Conservation (phyloP, 768 basidiomycete species). For the Mycena vulgaris region DNA sequence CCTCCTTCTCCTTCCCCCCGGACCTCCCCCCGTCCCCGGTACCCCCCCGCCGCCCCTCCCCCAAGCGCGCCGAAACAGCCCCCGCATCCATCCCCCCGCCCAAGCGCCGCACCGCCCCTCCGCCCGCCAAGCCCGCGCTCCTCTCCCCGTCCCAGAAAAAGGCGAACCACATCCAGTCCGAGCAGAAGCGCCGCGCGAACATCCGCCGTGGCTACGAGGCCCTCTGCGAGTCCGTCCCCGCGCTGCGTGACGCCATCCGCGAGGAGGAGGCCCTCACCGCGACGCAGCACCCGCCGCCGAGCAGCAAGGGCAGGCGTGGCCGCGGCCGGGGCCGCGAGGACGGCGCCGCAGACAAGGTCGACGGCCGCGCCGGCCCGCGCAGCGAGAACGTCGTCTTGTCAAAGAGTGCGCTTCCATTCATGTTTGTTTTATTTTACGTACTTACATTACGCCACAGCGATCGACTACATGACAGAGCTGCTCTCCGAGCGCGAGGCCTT, state of each 20-base stretch:
- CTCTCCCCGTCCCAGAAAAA: slow-evolving; percentile 91
- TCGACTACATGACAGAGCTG: slow-evolving; percentile 85
- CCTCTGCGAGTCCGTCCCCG: slow-evolving; percentile 87
- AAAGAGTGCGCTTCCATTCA: slow-evolving; percentile 75
- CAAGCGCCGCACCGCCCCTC: slow-evolving; percentile 32
- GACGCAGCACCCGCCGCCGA: slow-evolving; percentile 40
- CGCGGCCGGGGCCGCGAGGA: slow-evolving; percentile 57
- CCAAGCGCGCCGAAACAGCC: slow-evolving; percentile 51
- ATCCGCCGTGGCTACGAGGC: slow-evolving; percentile 92
- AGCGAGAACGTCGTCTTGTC: slow-evolving; percentile 92
- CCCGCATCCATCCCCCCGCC: slow-evolving; percentile 29
- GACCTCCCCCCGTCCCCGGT: slow-evolving; percentile 29
- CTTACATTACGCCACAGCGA: slow-evolving; percentile 65
- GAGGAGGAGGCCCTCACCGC: slow-evolving; percentile 74
- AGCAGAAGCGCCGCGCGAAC: slow-evolving; percentile 94
- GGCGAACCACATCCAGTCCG: slow-evolving; percentile 93
- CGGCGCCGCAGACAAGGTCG: slow-evolving; percentile 71
- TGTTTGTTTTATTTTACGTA: slow-evolving; percentile 15
- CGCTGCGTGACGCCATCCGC: slow-evolving; percentile 84
- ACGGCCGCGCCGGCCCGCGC: slow-evolving; percentile 90
- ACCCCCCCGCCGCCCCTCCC: slow-evolving; percentile 37
- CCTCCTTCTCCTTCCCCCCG: slow-evolving; percentile 42
- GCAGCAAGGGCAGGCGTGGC: slow-evolving; percentile 63
- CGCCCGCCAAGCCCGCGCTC: slow-evolving; percentile 61
- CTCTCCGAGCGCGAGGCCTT: slow-evolving; percentile 73